A percentile compares a stretch with the other conserved stretches of the same genome.
Conservation (phyloP, 176 grass and related monocot species). For the Elymus sibiricus region DNA sequence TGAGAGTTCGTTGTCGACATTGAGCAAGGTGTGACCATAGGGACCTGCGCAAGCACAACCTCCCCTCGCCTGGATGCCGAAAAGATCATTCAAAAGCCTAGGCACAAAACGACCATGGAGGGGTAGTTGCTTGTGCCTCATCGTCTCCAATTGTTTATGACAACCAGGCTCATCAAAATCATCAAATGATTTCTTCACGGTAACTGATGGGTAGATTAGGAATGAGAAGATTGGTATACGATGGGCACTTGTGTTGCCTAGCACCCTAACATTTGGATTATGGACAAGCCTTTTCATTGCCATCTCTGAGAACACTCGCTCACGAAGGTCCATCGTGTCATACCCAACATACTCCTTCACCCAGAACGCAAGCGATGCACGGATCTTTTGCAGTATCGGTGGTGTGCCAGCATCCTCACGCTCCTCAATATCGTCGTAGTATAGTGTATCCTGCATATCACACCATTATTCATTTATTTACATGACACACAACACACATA, state of each 20-base stretch:
- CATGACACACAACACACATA: neutral
- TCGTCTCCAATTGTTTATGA: neutral
- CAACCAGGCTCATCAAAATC: neutral
- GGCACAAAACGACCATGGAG: constrained; percentile 71
- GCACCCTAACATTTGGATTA: constrained; percentile 43
- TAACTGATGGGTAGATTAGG: constrained; percentile 38
- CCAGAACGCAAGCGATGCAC: constrained; percentile 64
- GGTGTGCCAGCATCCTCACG: constrained; percentile 68
- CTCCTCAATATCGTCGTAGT: constrained; percentile 57
- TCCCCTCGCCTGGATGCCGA: constrained; percentile 78
- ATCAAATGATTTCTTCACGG: neutral
- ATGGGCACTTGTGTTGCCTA: constrained; percentile 44
- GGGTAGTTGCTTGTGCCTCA: constrained; percentile 3
- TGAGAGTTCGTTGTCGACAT: constrained; percentile 37
- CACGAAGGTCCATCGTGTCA: constrained; percentile 33
- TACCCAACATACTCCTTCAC: constrained; percentile 69
- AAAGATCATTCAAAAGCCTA: constrained; percentile 70
- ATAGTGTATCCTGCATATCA: constrained; percentile 54
- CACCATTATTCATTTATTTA: neutral
- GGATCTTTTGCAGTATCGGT: constrained; percentile 71
- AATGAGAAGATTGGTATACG: constrained; percentile 74
- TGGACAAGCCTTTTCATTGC: constrained; percentile 35
- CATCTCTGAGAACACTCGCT: constrained; percentile 30
- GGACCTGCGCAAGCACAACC: constrained; percentile 70
- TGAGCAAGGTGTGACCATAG: constrained; percentile 64